Evolutionary conservation across 1,139 yeast species (phyloP).

Genomic region (Debaryomyces fabryi): DNA sequence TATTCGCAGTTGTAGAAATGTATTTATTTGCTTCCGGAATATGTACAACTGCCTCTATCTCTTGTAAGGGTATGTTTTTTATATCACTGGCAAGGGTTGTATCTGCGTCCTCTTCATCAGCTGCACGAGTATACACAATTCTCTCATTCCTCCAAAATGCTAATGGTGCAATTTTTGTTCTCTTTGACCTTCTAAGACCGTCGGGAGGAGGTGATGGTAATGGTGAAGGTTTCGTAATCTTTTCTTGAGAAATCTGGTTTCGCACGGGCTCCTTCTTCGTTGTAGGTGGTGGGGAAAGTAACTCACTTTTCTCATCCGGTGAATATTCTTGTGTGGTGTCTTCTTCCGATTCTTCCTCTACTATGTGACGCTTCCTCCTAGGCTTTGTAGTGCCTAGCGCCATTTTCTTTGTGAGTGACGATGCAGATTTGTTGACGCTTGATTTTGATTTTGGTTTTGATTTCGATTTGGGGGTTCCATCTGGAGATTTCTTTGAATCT

Average conservation of each 20-base stretch:
- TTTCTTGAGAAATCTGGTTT: conserved; percentile 5
- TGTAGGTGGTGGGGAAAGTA: conserved; percentile 25
- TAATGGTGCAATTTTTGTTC: conserved; percentile 71
- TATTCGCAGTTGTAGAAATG: conserved; percentile 3
- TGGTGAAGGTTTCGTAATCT: conserved; percentile 32
- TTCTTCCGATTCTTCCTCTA: conserved; percentile 18
- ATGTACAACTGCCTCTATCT: conserved; percentile 60
- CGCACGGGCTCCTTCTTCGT: conserved; percentile 13
- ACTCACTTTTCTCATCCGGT: conserved; percentile 17
- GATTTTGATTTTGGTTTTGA: conserved; percentile 5
- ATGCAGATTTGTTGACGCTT: conserved; percentile 10
- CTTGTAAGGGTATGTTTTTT: conserved; percentile 53
- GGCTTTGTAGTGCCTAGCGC: conserved; percentile 38
- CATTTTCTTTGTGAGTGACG: conserved; percentile 43
- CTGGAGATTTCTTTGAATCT: conserved; percentile 3
- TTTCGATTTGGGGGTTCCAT: conserved; percentile 3
- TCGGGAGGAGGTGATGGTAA: conserved; percentile 52
- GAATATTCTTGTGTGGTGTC: conserved; percentile 14
- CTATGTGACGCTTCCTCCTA: conserved; percentile 13
- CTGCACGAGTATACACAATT: conserved; percentile 59
- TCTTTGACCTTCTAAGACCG: conserved; percentile 53
- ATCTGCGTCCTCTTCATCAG: conserved; percentile 41
- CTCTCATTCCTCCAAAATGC: conserved; percentile 88
- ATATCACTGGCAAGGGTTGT: conserved; percentile 39
- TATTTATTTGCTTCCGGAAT: conserved; percentile 33